phyloP scores from a whole-genome alignment of 2,329 filamentous ascomycete genomes.

The Emergomyces africanus region DNA sequence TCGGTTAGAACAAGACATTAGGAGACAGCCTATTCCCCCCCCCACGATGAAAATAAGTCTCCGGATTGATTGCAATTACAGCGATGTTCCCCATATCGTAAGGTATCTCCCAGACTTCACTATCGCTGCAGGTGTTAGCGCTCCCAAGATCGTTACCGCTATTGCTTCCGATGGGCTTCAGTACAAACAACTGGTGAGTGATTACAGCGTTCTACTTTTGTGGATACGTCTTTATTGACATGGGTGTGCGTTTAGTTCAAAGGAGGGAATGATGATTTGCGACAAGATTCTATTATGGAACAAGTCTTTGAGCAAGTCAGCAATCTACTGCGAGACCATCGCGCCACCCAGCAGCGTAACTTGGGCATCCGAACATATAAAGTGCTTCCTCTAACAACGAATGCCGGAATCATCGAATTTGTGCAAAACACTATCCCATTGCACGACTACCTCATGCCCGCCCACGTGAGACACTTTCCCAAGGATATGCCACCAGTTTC shows the following conservation, averaged over 20 bases:
- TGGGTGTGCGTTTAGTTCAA: slow-evolving; percentile 54
- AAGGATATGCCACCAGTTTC: slow-evolving; percentile 63
- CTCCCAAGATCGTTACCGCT: slow-evolving; percentile 83
- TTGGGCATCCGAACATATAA: slow-evolving; percentile 94
- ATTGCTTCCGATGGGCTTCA: slow-evolving; percentile 61
- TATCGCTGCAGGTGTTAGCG: slow-evolving; percentile 81
- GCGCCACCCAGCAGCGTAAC: slow-evolving; percentile 73
- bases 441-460: slow-evolving; percentile 82
- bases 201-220: background rate
- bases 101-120: slow-evolving; percentile 63
- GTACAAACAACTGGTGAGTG: slow-evolving; percentile 68
- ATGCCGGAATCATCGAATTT: slow-evolving; percentile 90
- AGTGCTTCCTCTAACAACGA: slow-evolving; percentile 74
- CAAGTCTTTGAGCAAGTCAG: slow-evolving; percentile 97
- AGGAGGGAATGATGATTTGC: slow-evolving; percentile 87
- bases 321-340: slow-evolving; percentile 72
- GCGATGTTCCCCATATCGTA: slow-evolving; percentile 57
- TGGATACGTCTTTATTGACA: slow-evolving; percentile 5
- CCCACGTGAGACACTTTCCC: slow-evolving; percentile 76
- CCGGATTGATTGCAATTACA: slow-evolving; percentile 61
- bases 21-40: slow-evolving; percentile 62
- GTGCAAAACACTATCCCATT: slow-evolving; percentile 86
- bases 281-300: slow-evolving; percentile 98
- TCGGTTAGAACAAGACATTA: slow-evolving; percentile 50
- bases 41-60: slow-evolving; percentile 79